These are phyloP conservation scores for Cyberlindnera samutprakarnensis DNA, from an alignment of 805 yeast genomes.

Conservation along the genomic window DNA sequence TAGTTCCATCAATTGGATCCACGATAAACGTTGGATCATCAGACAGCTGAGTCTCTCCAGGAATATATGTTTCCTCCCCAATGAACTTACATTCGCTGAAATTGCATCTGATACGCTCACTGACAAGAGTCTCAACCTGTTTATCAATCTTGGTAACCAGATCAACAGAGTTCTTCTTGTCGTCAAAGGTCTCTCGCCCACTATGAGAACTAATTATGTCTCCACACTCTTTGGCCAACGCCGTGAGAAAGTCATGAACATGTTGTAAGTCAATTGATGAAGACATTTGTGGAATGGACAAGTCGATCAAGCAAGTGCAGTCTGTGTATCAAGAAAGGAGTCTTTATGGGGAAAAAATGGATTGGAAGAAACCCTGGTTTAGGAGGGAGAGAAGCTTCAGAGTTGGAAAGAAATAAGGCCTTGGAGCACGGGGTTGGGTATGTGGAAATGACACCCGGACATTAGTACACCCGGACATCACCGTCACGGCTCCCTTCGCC, in stretches of 20 bases:
- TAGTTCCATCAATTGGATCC: conserved; percentile 62
- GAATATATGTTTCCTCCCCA: conserved; percentile 54
- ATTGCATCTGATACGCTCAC: conserved; percentile 26
- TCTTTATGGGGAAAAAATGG: no score
- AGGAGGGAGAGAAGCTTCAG: no score
- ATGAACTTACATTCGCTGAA: conserved; percentile 47
- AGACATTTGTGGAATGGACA: no score
- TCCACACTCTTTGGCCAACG: conserved; percentile 31
- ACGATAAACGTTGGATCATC: conserved; percentile 55
- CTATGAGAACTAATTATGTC: conserved; percentile 39
- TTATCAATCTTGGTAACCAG: conserved; percentile 56
- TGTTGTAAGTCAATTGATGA: not conserved
- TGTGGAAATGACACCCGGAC: no score
- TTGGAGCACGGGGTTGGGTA: no score
- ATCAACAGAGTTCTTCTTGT: conserved; percentile 54
- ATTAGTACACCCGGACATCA: no score
- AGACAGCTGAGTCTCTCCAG: conserved; percentile 38
- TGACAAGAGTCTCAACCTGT: conserved; percentile 38
- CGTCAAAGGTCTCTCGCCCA: conserved; percentile 43
- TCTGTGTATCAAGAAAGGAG: no score
- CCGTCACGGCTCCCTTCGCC: no score
- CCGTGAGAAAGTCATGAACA: not conserved
- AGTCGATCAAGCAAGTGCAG: no score
- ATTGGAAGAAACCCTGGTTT: no score
- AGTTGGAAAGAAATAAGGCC: no score